A percentile compares a stretch with the other conserved stretches of the same genome.
Evolutionary conservation across 345 rosid genomes (phyloP).

Genomic region (Alliaria petiolata): DNA sequence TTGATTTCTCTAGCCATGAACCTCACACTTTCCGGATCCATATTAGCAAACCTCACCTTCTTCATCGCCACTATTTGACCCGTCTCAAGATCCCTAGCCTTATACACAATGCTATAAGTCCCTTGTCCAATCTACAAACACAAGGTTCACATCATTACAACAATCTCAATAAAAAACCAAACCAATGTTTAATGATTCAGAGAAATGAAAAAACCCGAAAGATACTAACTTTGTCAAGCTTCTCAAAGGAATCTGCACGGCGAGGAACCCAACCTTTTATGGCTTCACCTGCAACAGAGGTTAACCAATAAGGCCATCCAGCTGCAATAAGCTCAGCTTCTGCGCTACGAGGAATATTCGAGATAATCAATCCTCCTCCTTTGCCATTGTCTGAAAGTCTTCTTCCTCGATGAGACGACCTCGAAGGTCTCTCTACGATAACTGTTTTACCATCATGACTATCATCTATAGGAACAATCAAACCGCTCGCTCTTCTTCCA

Average conservation of each 20-base stretch:
- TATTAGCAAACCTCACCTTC: constrained; percentile 80
- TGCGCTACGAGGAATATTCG: constrained; percentile 37
- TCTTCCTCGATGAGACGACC: constrained; percentile 38
- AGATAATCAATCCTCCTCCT: constrained; percentile 24
- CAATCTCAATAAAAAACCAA: neutral
- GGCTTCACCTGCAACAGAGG: constrained; percentile 84
- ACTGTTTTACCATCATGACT: constrained; percentile 29
- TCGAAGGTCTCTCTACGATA: constrained; percentile 36
- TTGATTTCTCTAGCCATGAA: constrained; percentile 96
- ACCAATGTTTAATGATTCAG: neutral
- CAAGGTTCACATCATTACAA: neutral
- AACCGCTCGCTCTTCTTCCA: constrained; percentile 30
- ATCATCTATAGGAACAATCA: constrained; percentile 32
- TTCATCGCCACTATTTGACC: constrained; percentile 82
- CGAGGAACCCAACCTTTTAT: constrained; percentile 80
- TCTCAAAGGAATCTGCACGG: constrained; percentile 74
- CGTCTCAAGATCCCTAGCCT: constrained; percentile 67
- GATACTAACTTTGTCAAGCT: constrained; percentile 65
- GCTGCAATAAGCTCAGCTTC: constrained; percentile 57
- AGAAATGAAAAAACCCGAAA: neutral
- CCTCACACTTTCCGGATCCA: constrained; percentile 91
- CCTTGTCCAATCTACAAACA: constrained; percentile 88
- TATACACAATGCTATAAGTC: constrained; percentile 84
- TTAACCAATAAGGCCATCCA: constrained; percentile 93
- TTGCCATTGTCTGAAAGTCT: constrained; percentile 37